Conservation (phyloP, 108 stramenopile species). For the Conticribra weissflogii region DNA sequence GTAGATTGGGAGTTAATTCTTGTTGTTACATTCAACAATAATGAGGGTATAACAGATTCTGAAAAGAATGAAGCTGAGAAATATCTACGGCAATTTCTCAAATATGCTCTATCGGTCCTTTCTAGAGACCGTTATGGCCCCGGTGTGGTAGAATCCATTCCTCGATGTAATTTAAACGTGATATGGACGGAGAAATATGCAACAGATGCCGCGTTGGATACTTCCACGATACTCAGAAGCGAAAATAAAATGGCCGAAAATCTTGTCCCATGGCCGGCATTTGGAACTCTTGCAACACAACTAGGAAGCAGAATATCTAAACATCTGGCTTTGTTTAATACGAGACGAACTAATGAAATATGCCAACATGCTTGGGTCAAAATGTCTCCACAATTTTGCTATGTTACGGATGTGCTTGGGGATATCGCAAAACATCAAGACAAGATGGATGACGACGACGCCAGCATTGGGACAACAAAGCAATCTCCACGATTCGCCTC, state of each 20-base stretch:
- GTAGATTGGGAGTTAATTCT: not conserved
- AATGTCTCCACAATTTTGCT: not conserved
- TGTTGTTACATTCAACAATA: too few relatives aligned
- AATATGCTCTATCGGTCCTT: not conserved
- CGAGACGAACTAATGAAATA: not conserved
- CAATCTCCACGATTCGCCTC: constrained; percentile 8
- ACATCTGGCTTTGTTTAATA: not conserved
- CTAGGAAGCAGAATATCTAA: constrained; percentile 4
- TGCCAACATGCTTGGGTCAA: not conserved
- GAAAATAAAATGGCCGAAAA: constrained; percentile 5
- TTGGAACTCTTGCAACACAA: constrained; percentile 17
- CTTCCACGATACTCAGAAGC: not conserved
- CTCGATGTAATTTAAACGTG: not conserved
- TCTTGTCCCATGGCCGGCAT: constrained; percentile 17
- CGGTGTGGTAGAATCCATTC: too few relatives aligned
- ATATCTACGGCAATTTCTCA: not conserved
- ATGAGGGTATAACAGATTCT: not conserved
- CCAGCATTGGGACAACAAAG: not conserved
- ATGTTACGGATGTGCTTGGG: not conserved
- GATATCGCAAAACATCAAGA: not conserved
- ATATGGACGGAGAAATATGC: not conserved
- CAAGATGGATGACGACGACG: not conserved
- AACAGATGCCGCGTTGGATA: not conserved
- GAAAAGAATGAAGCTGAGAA: not conserved
- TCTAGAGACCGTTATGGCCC: not conserved